These are phyloP conservation scores for Fraxinus americana DNA, from an alignment of 257 asterid genomes.

Conservation along the genomic window DNA sequence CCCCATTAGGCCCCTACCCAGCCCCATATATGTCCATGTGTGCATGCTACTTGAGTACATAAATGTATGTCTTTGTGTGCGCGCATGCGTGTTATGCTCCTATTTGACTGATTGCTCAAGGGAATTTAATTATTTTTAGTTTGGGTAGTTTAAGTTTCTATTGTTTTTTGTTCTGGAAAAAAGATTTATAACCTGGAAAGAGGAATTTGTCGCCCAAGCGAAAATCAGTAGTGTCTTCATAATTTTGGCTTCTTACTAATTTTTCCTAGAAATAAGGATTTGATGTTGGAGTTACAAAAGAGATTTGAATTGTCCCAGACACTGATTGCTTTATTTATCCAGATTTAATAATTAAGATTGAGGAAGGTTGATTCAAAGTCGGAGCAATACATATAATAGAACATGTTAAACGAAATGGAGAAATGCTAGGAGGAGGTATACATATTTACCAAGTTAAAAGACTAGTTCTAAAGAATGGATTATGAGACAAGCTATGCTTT, in stretches of 20 bases:
- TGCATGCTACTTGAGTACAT: not conserved
- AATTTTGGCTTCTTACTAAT: not conserved
- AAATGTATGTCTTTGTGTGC: not conserved
- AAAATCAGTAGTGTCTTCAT: not conserved
- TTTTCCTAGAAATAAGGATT: not conserved
- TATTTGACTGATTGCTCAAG: not conserved
- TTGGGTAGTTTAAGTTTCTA: not conserved
- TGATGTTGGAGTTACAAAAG: not conserved
- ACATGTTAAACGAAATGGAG: not conserved
- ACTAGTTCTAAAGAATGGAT: not conserved
- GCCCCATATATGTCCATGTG: not conserved
- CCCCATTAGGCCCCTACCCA: not conserved
- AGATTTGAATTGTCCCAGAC: not conserved
- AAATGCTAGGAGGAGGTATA: not conserved
- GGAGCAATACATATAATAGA: not conserved
- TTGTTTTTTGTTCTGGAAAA: not conserved
- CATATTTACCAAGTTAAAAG: not conserved
- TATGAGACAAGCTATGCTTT: not conserved
- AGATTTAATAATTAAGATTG: not conserved
- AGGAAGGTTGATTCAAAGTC: not conserved
- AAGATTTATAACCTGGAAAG: not conserved
- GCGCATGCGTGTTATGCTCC: not conserved
- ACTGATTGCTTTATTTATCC: not conserved
- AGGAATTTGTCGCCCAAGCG: not conserved
- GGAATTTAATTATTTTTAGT: not conserved